Base-by-base conservation (phyloP, 768 basidiomycete species). In the Clitopilus hobsonii region DNA sequence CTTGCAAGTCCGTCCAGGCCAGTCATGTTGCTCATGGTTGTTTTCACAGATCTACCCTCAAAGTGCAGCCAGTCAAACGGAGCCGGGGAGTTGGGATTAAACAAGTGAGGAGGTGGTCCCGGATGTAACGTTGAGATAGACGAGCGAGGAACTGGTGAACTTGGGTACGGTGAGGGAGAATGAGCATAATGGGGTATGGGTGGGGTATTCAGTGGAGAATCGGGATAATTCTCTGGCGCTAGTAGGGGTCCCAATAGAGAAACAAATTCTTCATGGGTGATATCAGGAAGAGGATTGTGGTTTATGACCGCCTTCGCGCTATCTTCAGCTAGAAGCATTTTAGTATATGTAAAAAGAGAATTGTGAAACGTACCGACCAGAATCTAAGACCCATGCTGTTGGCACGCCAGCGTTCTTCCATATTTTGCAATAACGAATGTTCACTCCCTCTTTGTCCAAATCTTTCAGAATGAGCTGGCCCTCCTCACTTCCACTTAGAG, bases 31-130 rank as follows among this genome's bases (percentile, higher is more conserved):
- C 75, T 84, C 24, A 89, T 69, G 3, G 90, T 93, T 8, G 88
- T 91, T 67, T 88, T 89, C 27, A 88, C 84, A 0, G 82, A 86
- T 2, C 91, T 75, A 3, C 90, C 91, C 61, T 93, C 91, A 56
- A 94, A 89, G 63, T 93, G 90, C 5, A 94, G 70, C 89, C 91
- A 91, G 60, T 93, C 88, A 52, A 93, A 88, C 0, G 90, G 91
- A 0, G 90, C 88, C 0, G 86, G 85, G 49, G 82, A 85, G 57
- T 80, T 77, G 6, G 77, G 74, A 54, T 76, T 83, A 28, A 62
- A 65, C 49, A 74, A 67, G 48, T 72, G 62, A 20, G 63, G 64
- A 27, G 68, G 70, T 24, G 54, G 64, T 18, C 64, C 58, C 18
- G 69, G 66, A 28, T 69, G 69, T 3, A 45, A 18, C 8, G 41